Base-by-base conservation (phyloP, 2,329 filamentous ascomycete species). In the Talaromyces albobiverticillius region DNA sequence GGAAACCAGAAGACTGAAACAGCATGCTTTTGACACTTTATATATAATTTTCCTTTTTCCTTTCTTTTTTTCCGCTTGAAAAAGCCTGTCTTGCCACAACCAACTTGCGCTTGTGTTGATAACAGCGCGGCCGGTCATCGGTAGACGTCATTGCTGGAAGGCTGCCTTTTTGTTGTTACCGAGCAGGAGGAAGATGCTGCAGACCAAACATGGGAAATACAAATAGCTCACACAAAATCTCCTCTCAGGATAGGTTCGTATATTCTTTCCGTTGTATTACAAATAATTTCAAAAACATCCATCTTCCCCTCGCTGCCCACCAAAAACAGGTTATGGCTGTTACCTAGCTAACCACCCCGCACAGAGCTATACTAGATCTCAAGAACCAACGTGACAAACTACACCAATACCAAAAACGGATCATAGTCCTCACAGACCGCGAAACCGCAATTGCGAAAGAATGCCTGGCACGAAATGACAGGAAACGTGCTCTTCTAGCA, bases 301-400 rank as follows among this genome's bases (percentile, higher is more conserved):
- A n/a, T n/a, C n/a, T n/a, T n/a, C n/a, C n/a, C n/a, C n/a, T n/a
- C n/a, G n/a, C n/a, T n/a, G n/a, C n/a, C n/a, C n/a, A n/a, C n/a
- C n/a, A n/a, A n/a, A n/a, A n/a, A n/a, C n/a, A n/a, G n/a, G n/a
- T n/a, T n/a, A n/a, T n/a, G n/a, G n/a, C n/a, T n/a, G n/a, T 20
- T 25, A 7, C 6, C 34, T 42, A 11, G 26, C 36, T 26, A 49
- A 50, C 26, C n/a, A 23, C 34, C 23, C 18, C 8, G 25, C 5
- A 40, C 60, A 96, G 92, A 77, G 93, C 93, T 57, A 96, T 97
- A 74, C 87, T 97, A 67, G 92, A 97, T 76, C 88, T 97, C 77
- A 97, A 97, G 78, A 90, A 85, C 74, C 93, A 97, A 77, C 92
- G 94, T 72, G 94, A 99, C 79, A 95, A 91, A 73, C 86, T 99